Base-by-base conservation (phyloP, 2,329 filamentous ascomycete species). In the Pseudogymnoascus sp. region DNA sequence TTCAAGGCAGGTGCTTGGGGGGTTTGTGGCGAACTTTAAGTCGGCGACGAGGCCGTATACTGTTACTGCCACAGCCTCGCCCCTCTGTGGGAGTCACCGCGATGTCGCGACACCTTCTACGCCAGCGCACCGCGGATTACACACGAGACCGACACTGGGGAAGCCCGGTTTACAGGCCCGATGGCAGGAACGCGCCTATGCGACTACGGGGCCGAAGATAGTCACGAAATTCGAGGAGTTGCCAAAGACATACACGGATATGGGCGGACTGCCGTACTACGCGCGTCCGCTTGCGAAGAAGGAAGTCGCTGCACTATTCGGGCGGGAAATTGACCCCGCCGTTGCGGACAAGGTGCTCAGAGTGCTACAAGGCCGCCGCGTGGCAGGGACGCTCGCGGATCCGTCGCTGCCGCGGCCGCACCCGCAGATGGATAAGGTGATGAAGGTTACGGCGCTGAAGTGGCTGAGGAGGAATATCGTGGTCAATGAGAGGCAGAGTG, bases 311-410 rank as follows among this genome's bases (percentile, higher is more conserved):
- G 65, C 67, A 8, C 76, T 86, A 38, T 86, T 88, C 65, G 82
- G 83, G 1, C 69, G 77, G 4, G 74, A 75, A 11, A 75, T 86
- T 53, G 73, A 76, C 64, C 71, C 76, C 0, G 66, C 69, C 3
- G 69, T 72, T 4, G 85, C 80, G 19, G 87, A 87, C 70, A 75
- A 74, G 50, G 72, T 88, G 46, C 73, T 88, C 60, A 77, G 78
- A 61, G 82, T 88, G 60, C 73, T 88, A 11, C 86, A 89, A 70
- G 86, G 85, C 7, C 80, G 84, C 37, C 78, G 86, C 41, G 84
- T 89, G 22, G 84, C 85, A 6, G 86, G 86, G 35, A 87, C 85
- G 2, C 76, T 88, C 43, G 80, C 84, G 10, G 85, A 88, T 69
- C 85, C 85, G 2, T 75, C 74, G 4, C 78, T 83, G 59, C 33